phyloP scores from a whole-genome alignment of 257 asterid genomes.

The Parsonsia alboflavescens region DNA sequence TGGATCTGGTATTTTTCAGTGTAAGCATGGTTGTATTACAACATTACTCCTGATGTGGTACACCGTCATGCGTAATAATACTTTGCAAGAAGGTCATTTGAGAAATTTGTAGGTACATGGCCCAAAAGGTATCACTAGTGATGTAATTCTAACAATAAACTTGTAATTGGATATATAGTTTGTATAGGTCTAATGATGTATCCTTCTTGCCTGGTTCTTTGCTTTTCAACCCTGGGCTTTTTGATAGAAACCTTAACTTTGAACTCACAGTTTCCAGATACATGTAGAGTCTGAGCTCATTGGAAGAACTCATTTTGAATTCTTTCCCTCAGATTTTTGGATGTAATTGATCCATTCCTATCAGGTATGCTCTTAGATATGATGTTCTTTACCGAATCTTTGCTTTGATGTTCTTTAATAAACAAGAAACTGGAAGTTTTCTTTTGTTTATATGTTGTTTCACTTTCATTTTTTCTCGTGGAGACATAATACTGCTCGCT shows the following conservation, averaged over 20 bases:
- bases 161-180: conserved; percentile 6
- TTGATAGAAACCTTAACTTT: not conserved
- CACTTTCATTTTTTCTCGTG: not conserved
- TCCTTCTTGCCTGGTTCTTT: not conserved
- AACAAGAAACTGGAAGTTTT: not conserved
- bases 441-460: not conserved
- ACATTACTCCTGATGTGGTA: not conserved
- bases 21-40: not conserved
- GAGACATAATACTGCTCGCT: not conserved
- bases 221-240: not conserved
- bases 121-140: not conserved
- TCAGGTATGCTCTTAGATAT: not conserved
- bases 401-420: not conserved
- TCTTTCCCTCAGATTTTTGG: not conserved
- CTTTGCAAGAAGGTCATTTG: not conserved
- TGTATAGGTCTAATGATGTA: not conserved
- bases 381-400: not conserved
- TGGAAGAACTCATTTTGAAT: not conserved
- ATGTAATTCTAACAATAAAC: not conserved
- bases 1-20: conserved; percentile 12
- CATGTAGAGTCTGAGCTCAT: not conserved
- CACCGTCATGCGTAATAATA: not conserved
- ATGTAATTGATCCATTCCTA: not conserved
- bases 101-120: conserved; percentile 6
- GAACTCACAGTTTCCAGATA: not conserved